Evolutionary conservation across 2,329 filamentous ascomycete species (phyloP), one percentile per base, ranked within the genome.

Genomic region (Penicillium paneum): DNA sequence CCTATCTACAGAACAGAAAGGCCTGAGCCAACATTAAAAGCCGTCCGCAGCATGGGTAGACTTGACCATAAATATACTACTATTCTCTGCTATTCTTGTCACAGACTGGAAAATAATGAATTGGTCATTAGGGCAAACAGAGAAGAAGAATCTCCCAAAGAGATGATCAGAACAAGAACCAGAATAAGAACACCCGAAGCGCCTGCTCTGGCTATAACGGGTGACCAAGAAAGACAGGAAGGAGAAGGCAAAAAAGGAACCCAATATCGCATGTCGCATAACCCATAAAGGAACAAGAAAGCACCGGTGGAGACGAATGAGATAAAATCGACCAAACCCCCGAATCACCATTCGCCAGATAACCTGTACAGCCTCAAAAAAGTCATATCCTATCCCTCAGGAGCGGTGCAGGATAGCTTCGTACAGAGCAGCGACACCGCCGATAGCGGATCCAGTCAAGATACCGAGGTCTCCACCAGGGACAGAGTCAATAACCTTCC

Each of bases 371-470:
- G 40, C 46, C 41, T 41, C 32, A 41, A 34, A 58, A 45, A 36
- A 31, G 41, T n/a, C 47, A 24, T 12, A 57, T 12, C 34, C 24
- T 19, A 19, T 8, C 19, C 36, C 55, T 61, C 65, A 74, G 59
- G 72, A 52, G 29, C 54, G 76, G 55, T 70, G 71, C 62, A 78
- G 63, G 53, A 78, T 76, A 40, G 76, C 76, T 62, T 79, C 76
- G 48, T 79, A 79, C 50, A 79, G 56, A 53, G 74, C 74, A 24
- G 73, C 71, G 34, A 78, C 59, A 34, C 66, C 67, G 4, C 75
- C 76, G 34, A 79, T 69, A 17, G 71, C 72, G 8, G 74, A 67
- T 17, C 74, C 72, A 32, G 72, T 74, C 54, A 78, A 50, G 35
- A 78, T 61, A n/a, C 74, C 74, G 3, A 63, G 45, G 55, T 69